Evolutionary conservation across 2,329 filamentous ascomycete genomes (phyloP), one percentile per base, ranked within the genome.

Genomic region (Xylariaceae sp.): DNA sequence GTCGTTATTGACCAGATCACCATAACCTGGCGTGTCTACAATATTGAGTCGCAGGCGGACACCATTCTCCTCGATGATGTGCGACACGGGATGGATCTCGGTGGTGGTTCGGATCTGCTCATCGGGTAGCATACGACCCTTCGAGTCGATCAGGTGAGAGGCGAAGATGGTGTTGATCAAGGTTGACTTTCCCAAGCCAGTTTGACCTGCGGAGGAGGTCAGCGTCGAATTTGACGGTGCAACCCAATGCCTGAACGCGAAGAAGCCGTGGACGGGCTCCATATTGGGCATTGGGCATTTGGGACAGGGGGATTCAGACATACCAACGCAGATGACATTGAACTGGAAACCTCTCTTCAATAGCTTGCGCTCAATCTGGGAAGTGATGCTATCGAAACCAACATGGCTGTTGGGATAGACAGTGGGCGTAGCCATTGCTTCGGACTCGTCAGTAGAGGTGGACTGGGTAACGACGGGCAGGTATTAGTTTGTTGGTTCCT

Each of bases 121-220:
- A 70, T 95, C 89, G 62, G 94, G 94, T 58, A 87, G 80, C 70
- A 97, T 80, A 70, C 94, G 90, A 70, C 94, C 94, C 81, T 99
- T 99, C 71, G 91, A 96, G 75, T 99, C 92, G 76, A 99, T 96
- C 67, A 99, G 84, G 80, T 99, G 94, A 65, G 94, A 97, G 65
- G 94, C 94, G 77, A 99, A 99, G 80, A 99, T 96, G 76, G 94
- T 99, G 84, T 99, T 99, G 83, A 99, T 96, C 72, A 99, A 79
- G 60, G 94, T 99, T 54, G 92, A 97, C 80, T 99, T 99, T 76
- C 94, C 94, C 67, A 99, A 85, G 74, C 94, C 94, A 59, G 94
- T 99, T 80, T 99, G 94, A 70, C 94, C 94, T 97, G 71, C 59
- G 63, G 50, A 54, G 58, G 64, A 59, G 59, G 65, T 55, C 65